These are phyloP conservation scores for Helianthus tuberosus DNA, from an alignment of 129 eudicot genomes.

Conservation along the genomic window DNA sequence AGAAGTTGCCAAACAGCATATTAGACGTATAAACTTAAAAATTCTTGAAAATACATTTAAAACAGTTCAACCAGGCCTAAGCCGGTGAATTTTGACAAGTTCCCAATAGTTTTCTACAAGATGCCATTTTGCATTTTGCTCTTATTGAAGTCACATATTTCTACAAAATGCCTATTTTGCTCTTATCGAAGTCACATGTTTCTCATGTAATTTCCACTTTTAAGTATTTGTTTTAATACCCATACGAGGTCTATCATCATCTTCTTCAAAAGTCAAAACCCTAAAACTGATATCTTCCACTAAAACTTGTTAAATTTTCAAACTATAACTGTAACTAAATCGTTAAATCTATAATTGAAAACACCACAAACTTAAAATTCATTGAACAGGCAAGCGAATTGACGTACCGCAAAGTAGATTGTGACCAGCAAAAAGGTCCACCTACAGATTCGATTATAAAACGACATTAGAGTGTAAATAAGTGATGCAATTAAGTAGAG, in stretches of 20 bases:
- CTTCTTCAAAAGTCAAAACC: neutral
- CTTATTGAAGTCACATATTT: neutral
- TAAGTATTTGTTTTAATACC: neutral
- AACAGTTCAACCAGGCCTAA: neutral
- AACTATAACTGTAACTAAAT: neutral
- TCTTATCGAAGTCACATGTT: neutral
- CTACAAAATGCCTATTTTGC: neutral
- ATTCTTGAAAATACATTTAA: slow-evolving; percentile 1
- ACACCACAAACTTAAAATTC: neutral
- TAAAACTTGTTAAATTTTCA: neutral
- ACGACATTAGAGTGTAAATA: neutral
- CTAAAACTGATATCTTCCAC: neutral
- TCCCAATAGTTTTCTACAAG: neutral
- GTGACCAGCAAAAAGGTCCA: slow-evolving; percentile 80
- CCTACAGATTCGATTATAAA: slow-evolving; percentile 40
- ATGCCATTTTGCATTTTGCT: neutral
- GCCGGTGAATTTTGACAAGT: neutral
- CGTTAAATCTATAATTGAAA: neutral
- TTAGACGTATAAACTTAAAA: neutral
- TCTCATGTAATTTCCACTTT: neutral
- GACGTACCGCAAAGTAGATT: slow-evolving; percentile 78
- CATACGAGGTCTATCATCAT: neutral
- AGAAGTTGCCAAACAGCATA: too few relatives aligned
- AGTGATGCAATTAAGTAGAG: too few relatives aligned
- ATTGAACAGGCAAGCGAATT: neutral